Evolutionary conservation across 345 rosid genomes (phyloP), one percentile per base, ranked within the genome.

Genomic region (Clarkia xantiana): DNA sequence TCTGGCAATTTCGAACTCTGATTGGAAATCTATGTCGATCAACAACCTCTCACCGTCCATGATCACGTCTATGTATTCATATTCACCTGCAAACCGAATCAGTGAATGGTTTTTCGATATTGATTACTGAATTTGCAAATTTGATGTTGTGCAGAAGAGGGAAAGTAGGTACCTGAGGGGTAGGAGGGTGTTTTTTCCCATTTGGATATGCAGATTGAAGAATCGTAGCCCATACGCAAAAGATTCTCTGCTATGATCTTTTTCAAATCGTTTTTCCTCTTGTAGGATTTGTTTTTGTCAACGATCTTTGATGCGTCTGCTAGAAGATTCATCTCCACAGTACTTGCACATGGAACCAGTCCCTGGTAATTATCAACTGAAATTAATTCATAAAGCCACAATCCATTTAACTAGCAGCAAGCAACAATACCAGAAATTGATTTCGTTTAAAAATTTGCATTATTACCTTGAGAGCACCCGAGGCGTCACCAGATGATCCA

Each of bases 1-100:
- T 40, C 99, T 71, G 11, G 96, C 96, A 13, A 93, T 71, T 67
- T 93, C 95, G 43, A 93, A 87, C 55, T 82, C 86, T 18, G 94
- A 82, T 52, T 73, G 74, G 73, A 87, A 87, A 45, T 84, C 99
- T 15, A 82, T 40, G 66, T 91, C 96, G 44, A 91, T 58, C 52
- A 91, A 47, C 58, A 81, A 38, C 20, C 96, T 68, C 67, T 86
- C 81, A 0, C 83, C 80, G 47, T 62, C 63, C 7, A 69, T 44
- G 3, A 72, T 57, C 75, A 78, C 98, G 55, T 80, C 96, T 23
- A 84, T 65, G 56, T 81, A 86, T 45, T 86, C 81, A 40, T 86
- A 72, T 34, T 75, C 94, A 1, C 98, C 96, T 91, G 87, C 55
- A 48, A 48, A 45, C 12, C 18, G 13, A 15, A 10, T 45, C 23